Evolutionary conservation across 2,329 filamentous ascomycete species (phyloP).

Genomic region (Ploettnerulaceae sp.): DNA sequence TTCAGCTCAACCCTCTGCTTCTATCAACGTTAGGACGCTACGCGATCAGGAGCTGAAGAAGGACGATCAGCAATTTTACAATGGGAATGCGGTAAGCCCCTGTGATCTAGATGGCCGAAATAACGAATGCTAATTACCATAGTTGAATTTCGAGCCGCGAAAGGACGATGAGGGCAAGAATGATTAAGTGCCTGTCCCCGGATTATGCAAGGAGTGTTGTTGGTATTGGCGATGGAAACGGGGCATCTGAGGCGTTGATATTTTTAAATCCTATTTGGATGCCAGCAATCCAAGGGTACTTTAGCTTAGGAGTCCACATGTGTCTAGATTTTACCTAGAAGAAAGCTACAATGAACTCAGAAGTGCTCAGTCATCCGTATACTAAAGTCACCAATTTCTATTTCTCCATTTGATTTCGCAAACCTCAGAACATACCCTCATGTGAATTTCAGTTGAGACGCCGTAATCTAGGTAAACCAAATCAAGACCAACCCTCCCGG

Average conservation of each 20-base stretch:
- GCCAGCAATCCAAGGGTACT: too few relatives aligned
- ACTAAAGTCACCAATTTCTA: too few relatives aligned
- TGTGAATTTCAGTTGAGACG: too few relatives aligned
- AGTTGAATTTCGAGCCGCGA: constrained; percentile 33
- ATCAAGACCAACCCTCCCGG: too few relatives aligned
- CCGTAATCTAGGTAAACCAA: too few relatives aligned
- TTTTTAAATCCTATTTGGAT: too few relatives aligned
- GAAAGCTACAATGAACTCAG: too few relatives aligned
- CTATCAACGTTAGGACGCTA: constrained; percentile 44
- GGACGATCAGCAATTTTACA: constrained; percentile 71
- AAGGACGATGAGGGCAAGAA: constrained; percentile 28
- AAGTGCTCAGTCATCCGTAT: too few relatives aligned
- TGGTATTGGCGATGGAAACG: background rate
- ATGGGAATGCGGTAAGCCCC: constrained; percentile 72
- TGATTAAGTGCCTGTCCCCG: constrained; percentile 11
- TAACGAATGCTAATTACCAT: background rate
- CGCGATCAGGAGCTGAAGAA: constrained; percentile 47
- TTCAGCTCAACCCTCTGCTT: constrained; percentile 33
- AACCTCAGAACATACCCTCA: too few relatives aligned
- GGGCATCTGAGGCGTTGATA: background rate
- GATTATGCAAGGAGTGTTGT: background rate
- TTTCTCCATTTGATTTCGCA: too few relatives aligned
- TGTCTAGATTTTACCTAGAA: too few relatives aligned
- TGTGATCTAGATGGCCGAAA: background rate
- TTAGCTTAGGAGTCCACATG: too few relatives aligned